Evolutionary conservation across 1,284 basidiomycete species (phyloP).

Genomic region (Sphaerobolus stellatus): DNA sequence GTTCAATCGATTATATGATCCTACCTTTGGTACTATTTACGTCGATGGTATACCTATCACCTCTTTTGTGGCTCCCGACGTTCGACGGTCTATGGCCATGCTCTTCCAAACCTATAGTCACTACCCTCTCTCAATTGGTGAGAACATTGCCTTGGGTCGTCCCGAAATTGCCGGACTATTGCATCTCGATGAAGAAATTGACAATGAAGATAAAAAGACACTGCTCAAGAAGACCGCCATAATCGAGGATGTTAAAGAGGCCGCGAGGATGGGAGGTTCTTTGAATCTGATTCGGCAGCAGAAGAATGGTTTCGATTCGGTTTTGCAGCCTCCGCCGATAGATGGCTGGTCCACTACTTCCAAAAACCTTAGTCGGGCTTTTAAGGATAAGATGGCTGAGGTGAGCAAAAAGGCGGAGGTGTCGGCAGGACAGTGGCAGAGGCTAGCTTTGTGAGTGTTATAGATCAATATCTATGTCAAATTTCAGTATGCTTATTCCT

Average conservation of each 20-base stretch:
- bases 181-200: constrained; percentile 21
- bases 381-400: constrained; percentile 12
- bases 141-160: constrained; percentile 42
- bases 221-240: neutral
- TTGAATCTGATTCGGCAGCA: constrained; percentile 34
- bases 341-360: constrained; percentile 17
- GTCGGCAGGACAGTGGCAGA: constrained; percentile 42
- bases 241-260: constrained; percentile 29
- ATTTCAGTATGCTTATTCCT: neutral
- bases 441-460: constrained; percentile 40
- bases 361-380: constrained; percentile 30
- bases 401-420: constrained; percentile 22
- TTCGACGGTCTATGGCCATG: constrained; percentile 37
- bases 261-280: constrained; percentile 38
- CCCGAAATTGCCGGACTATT: constrained; percentile 22
- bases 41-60: constrained; percentile 36
- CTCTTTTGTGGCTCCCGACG: constrained; percentile 26
- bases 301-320: constrained; percentile 31
- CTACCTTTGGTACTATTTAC: constrained; percentile 39
- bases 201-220: neutral
- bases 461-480: neutral
- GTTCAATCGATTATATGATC: constrained; percentile 39
- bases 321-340: neutral
- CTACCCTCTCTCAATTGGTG: constrained; percentile 41
- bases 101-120: constrained; percentile 40